phyloP scores from a whole-genome alignment of 768 basidiomycete genomes.

The Mrakia blollopis region DNA sequence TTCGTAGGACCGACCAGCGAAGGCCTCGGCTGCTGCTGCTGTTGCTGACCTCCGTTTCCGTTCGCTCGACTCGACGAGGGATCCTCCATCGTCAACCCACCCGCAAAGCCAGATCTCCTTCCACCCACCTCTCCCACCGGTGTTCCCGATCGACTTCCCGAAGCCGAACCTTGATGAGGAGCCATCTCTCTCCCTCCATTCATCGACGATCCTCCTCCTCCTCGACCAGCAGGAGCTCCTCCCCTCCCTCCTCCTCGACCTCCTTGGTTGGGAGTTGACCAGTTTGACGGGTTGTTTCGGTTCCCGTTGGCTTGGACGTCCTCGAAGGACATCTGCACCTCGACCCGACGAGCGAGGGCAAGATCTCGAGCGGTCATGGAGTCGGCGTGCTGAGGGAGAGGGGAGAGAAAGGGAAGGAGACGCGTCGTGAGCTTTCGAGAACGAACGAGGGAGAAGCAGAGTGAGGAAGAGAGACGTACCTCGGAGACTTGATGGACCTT shows the following conservation, averaged over 20 bases:
- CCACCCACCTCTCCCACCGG: conserved; percentile 15
- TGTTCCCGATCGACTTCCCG: conserved; percentile 35
- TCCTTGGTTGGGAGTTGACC: not conserved
- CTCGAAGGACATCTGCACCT: conserved; percentile 31
- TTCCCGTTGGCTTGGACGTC: conserved; percentile 14
- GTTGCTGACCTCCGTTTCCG: not conserved
- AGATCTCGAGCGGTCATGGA: conserved; percentile 42
- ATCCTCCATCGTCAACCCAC: conserved; percentile 26
- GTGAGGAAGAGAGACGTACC: conserved; percentile 34
- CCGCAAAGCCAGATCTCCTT: conserved; percentile 18
- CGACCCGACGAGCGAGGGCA: conserved; percentile 41
- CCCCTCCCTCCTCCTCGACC: not conserved
- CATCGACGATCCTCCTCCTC: conserved; percentile 5
- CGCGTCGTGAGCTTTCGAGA: not conserved
- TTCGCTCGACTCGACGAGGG: conserved; percentile 7
- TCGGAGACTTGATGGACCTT: conserved; percentile 85
- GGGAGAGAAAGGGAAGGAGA: not conserved
- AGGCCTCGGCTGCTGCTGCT: not conserved
- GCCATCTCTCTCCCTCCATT: conserved; percentile 9
- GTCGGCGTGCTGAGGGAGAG: conserved; percentile 39
- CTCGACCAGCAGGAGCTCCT: conserved; percentile 8
- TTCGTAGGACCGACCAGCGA: not conserved
- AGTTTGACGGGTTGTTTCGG: not conserved
- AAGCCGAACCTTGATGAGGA: conserved; percentile 12
- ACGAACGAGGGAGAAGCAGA: not conserved